Evolutionary conservation across 2,329 filamentous ascomycete genomes (phyloP), one percentile per base, ranked within the genome.

Genomic region (Colletotrichum liriopes): DNA sequence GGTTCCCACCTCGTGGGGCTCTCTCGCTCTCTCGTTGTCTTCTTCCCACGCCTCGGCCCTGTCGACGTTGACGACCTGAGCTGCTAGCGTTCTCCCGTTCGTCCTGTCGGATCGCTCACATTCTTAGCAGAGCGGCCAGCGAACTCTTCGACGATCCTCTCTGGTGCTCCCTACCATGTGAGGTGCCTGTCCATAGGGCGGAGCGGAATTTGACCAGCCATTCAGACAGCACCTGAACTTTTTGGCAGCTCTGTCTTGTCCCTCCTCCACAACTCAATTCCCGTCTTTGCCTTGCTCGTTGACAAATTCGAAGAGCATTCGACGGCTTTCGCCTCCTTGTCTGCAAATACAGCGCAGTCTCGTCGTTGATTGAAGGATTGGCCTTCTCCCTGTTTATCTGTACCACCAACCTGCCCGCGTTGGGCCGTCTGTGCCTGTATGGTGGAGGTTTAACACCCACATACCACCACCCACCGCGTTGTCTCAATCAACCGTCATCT

Each of bases 131-230:
- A 59, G 54, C 65, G 65, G 58, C 65, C 65, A 69, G 37, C 65
- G 61, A n/a, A 70, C 59, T 59, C 59, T 49, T 16, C 49, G 23
- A 23, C 51, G 20, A 64, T 72, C 47, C 23, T 43, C 9, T 54
- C 39, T 35, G 29, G 35, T 60, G 29, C 32, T 35, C 51, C 52
- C 52, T 45, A 12, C 56, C 67, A 62, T 73, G 61, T 58, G 61
- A 67, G 45, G 67, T 73, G 55, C 67, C 71, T 71, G 35, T 73
- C 51, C 60, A 43, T 67, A 73, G 43, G 59, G 66, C 67, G 23
- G 70, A 49, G 12, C 54, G 16, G 55, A 11, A 49, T 37, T 67
- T 43, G 26, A 56, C 39, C 59, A 70, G 41, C 66, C 54, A 72
- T 65, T 64, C 70, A 72, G 20, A 60, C 54, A 54, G 65, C 54